Base-by-base conservation (phyloP, 2,329 filamentous ascomycete species). In the Curvularia sp. region DNA sequence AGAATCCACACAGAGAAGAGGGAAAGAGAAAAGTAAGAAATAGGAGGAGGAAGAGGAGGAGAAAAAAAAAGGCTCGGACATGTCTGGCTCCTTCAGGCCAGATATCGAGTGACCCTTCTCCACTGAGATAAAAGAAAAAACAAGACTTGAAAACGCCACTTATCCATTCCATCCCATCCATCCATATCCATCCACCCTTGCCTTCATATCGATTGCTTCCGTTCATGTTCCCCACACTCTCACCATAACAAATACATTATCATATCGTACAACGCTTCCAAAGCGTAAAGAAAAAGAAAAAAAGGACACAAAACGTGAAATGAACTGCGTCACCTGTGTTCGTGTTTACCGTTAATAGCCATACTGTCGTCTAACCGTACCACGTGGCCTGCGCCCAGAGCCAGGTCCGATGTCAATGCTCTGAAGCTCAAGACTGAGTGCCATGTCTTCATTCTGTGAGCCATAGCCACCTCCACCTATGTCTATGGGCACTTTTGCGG, bases 381-480 rank as follows among this genome's bases (percentile, higher is more conserved):
- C 49, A 13, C 65, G 52, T 57, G 63, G 53, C 56, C 59, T 53
- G 36, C 66, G 49, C 63, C 68, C 68, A 50, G 66, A 62, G 4
- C 70, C 66, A 25, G 71, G 67, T 12, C 80, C 79, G 60, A 82
- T 77, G 60, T 82, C 80, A 60, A 82, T 81, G 63, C 73, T 78
- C 60, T 76, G 87, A 82, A 93, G 84, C 77, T 93, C 90, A 62
- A 91, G 82, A 76, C 89, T 84, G 51, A 93, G 77, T 19, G 88
- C 86, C 75, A 82, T 81, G 55, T 83, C 57, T 25, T 53, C 54
- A 13, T 57, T 60, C 38, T 50, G 54, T 5, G 45, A 34, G 2
- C 54, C 57, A 32, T 60, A 60, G 12, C 49, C 53, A 30, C 53
- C 55, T 7, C 62, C 46, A 1, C 61, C 60, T 38, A 59, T 47